Evolutionary conservation across 2,329 filamentous ascomycete genomes (phyloP), one percentile per base, ranked within the genome.

Genomic region (Cryphonectria nitschkei): DNA sequence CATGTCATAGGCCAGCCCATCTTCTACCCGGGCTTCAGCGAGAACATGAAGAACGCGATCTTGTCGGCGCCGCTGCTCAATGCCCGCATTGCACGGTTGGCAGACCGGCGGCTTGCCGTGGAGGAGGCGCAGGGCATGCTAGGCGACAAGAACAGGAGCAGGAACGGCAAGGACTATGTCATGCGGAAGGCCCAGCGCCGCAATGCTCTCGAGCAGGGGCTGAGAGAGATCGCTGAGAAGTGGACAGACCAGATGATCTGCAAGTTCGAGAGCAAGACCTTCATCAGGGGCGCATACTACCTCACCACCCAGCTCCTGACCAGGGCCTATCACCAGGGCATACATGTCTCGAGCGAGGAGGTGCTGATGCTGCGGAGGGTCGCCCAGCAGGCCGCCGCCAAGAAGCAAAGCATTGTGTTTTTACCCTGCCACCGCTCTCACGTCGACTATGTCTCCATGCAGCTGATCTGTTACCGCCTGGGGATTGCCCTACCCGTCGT

Each of bases 171-270:
- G 26, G 84, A 89, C 69, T 87, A 87, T 77, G 77, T 81, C 62
- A 76, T 83, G 72, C 84, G 89, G 79, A 84, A 86, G 69, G 82
- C 82, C 5, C 86, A 86, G 73, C 84, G 88, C 69, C 88, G 85
- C 68, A 84, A 82, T 69, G 89, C 92, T 76, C 88, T 98, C 69
- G 90, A 94, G 77, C 84, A 85, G 52, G 91, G 91, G 70, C 83
- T 99, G 62, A 86, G 90, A 68, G 90, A 97, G 77, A 91, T 98
- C 5, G 92, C 93, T 4, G 93, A 96, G 74, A 90, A 92, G 74
- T 91, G 96, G 87, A 93, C 94, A 34, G 94, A 97, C 78, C 89
- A 92, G 74, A 98, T 99, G 96, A 98, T 99, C 73, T 98, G 95
- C 87, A 99, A 99, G 82, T 95, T 98, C 87, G 96, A 99, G 81